Evolutionary conservation across 2,329 filamentous ascomycete genomes (phyloP).

Genomic region (Camptophora hylomeconis): DNA sequence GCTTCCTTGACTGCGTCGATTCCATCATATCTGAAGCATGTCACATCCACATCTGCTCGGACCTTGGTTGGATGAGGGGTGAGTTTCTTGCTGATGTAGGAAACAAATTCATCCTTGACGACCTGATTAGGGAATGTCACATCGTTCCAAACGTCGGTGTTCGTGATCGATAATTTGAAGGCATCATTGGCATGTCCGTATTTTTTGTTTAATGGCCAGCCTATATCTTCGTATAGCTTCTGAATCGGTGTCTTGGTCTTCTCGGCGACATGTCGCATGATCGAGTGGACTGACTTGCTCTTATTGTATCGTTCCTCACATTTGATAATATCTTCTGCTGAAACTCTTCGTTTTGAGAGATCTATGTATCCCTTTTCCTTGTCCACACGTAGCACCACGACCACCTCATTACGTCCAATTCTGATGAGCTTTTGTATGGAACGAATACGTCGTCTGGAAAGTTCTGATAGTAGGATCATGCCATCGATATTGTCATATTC

Average conservation of each 20-base stretch:
- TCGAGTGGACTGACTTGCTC: slow-evolving; percentile 98
- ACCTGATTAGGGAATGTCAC: slow-evolving; percentile 76
- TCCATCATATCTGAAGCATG: slow-evolving; percentile 89
- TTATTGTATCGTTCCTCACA: slow-evolving; percentile 99
- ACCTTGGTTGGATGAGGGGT: slow-evolving; percentile 99
- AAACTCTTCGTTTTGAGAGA: slow-evolving; percentile 95
- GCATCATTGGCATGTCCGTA: slow-evolving; percentile 94
- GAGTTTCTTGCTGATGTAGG: slow-evolving; percentile 92
- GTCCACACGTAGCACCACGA: slow-evolving; percentile 95
- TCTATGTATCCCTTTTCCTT: slow-evolving; percentile 99
- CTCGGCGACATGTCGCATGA: slow-evolving; percentile 97
- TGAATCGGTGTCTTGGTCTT: slow-evolving; percentile 94
- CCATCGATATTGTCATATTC: slow-evolving; percentile 99
- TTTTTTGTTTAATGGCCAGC: slow-evolving; percentile 95
- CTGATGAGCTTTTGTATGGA: slow-evolving; percentile 98
- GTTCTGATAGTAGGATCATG: slow-evolving; percentile 97
- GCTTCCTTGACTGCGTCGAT: slow-evolving; percentile 97
- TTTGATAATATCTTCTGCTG: slow-evolving; percentile 92
- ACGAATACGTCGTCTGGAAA: slow-evolving; percentile 94
- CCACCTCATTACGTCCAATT: slow-evolving; percentile 94
- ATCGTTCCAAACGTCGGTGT: slow-evolving; percentile 91
- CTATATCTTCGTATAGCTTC: slow-evolving; percentile 83
- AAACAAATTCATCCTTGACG: slow-evolving; percentile 78
- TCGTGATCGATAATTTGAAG: slow-evolving; percentile 98
- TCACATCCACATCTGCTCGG: slow-evolving; percentile 92